phyloP scores from a whole-genome alignment of 2,329 filamentous ascomycete genomes.

The Cladosporium sp. region DNA sequence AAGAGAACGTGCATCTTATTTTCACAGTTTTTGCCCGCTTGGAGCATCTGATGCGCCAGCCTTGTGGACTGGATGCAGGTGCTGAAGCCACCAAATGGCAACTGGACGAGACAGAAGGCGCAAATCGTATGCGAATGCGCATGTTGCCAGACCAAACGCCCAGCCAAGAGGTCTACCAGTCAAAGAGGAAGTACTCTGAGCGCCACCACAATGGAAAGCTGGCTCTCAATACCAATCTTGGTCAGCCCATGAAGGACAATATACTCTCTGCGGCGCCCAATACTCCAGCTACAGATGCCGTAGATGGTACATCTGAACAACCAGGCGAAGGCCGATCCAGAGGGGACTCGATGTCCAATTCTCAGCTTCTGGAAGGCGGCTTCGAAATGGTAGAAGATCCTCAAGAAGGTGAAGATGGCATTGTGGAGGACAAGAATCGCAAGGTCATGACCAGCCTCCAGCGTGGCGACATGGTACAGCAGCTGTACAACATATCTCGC shows the following conservation, averaged over 20 bases:
- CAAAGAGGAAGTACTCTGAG: slow-evolving; percentile 72
- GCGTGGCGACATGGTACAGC: slow-evolving; percentile 86
- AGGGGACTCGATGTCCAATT: slow-evolving; percentile 45
- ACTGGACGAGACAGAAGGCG: slow-evolving; percentile 90
- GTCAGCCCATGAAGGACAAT: slow-evolving; percentile 33
- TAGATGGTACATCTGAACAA: slow-evolving; percentile 21
- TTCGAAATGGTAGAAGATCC: slow-evolving; percentile 96
- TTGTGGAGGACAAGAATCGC: slow-evolving; percentile 89
- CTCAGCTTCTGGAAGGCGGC: slow-evolving; percentile 70
- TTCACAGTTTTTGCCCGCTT: slow-evolving; percentile 75
- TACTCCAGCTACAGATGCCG: slow-evolving; percentile 21
- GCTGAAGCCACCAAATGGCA: slow-evolving; percentile 72
- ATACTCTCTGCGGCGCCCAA: slow-evolving; percentile 25
- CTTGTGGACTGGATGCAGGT: slow-evolving; percentile 74
- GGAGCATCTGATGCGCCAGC: slow-evolving; percentile 73
- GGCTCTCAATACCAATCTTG: slow-evolving; percentile 32
- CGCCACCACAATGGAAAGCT: slow-evolving; percentile 43
- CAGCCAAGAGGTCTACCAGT: slow-evolving; percentile 73
- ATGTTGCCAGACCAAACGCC: slow-evolving; percentile 74
- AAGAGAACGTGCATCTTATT: slow-evolving; percentile 81
- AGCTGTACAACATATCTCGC: slow-evolving; percentile 91
- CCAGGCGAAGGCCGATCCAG: slow-evolving; percentile 35
- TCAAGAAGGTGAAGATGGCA: slow-evolving; percentile 77
- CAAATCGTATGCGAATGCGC: slow-evolving; percentile 89
- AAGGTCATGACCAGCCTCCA: slow-evolving; percentile 95